Conservation (phyloP, 306 rosid species). For the Inga leiocalycina region DNA sequence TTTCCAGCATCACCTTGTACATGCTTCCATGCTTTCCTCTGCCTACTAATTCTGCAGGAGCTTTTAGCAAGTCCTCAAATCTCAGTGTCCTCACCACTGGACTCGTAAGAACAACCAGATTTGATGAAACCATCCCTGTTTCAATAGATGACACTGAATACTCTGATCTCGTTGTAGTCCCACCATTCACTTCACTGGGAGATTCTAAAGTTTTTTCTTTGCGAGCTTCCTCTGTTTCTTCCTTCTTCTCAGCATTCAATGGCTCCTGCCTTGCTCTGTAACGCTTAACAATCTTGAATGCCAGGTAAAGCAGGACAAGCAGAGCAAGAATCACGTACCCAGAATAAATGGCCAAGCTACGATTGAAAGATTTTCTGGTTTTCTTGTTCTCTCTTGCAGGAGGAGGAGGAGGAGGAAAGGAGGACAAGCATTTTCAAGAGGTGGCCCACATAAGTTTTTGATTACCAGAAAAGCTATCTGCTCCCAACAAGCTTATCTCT, state of each 20-base stretch:
- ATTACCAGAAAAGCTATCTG: slow-evolving; percentile 58
- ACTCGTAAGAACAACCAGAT: slow-evolving; percentile 52
- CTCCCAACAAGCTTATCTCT: slow-evolving; percentile 38
- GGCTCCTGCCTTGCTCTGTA: slow-evolving; percentile 28
- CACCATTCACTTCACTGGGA: slow-evolving; percentile 38
- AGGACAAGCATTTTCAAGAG: slow-evolving; percentile 45
- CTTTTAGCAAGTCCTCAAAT: slow-evolving; percentile 70
- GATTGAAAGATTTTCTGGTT: background rate
- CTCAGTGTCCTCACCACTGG: slow-evolving; percentile 38
- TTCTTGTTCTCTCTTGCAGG: slow-evolving; percentile 17
- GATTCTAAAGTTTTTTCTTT: slow-evolving; percentile 39
- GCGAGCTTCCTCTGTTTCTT: slow-evolving; percentile 27
- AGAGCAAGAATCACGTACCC: slow-evolving; percentile 53
- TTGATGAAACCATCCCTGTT: slow-evolving; percentile 41
- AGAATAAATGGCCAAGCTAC: slow-evolving; percentile 39
- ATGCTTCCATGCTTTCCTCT: slow-evolving; percentile 78
- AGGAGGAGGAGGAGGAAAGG: slow-evolving; percentile 30
- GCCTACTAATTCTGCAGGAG: slow-evolving; percentile 73
- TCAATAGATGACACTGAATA: slow-evolving; percentile 57
- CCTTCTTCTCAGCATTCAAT: slow-evolving; percentile 31
- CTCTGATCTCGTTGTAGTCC: slow-evolving; percentile 44
- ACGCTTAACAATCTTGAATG: slow-evolving; percentile 20
- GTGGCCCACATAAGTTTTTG: slow-evolving; percentile 64
- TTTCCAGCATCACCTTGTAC: slow-evolving; percentile 63
- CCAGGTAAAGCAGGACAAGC: slow-evolving; percentile 38